A percentile compares a stretch with the other conserved stretches of the same genome.
These are phyloP conservation scores for Viridothelium virens DNA, from an alignment of 495 filamentous ascomycete species.

Conservation along the genomic window DNA sequence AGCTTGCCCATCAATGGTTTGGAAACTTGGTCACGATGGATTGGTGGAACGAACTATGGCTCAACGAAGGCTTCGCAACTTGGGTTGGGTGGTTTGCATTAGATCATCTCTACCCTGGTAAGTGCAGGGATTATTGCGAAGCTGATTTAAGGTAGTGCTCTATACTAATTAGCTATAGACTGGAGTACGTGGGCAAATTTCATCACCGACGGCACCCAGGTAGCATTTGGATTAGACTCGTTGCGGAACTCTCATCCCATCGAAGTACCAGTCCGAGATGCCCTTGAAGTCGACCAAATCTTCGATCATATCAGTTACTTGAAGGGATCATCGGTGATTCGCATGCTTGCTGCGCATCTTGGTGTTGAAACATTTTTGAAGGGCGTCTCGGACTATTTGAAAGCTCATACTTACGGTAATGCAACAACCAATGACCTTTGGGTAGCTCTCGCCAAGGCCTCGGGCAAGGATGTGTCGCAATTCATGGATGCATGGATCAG, in stretches of 20 bases:
- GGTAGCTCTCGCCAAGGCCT: conserved; percentile 80
- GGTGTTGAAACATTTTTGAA: conserved; percentile 77
- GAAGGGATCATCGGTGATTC: conserved; percentile 90
- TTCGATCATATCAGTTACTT: conserved; percentile 94
- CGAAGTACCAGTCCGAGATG: conserved; percentile 82
- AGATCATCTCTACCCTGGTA: conserved; percentile 78
- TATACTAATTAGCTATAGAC: conserved; percentile 40
- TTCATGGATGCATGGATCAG: conserved; percentile 94
- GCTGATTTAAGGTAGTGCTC: background rate
- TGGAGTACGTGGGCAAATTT: conserved; percentile 96
- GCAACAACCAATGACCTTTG: conserved; percentile 90
- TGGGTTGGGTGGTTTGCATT: conserved; percentile 96
- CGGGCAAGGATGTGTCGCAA: conserved; percentile 73
- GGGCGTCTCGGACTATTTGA: conserved; percentile 82
- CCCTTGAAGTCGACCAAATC: conserved; percentile 90
- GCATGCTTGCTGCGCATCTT: conserved; percentile 85
- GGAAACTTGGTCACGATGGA: conserved; percentile 90
- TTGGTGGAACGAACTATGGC: conserved; percentile 93
- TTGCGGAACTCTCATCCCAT: conserved; percentile 90
- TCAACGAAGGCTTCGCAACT: conserved; percentile 89
- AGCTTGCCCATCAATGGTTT: conserved; percentile 98
- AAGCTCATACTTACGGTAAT: conserved; percentile 79
- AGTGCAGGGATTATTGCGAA: conserved; percentile 17
- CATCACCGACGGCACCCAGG: conserved; percentile 84
- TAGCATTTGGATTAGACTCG: conserved; percentile 79